These are phyloP conservation scores for Ophiostoma novo-ulmi DNA, from an alignment of 2,329 filamentous ascomycete genomes.

Conservation along the genomic window DNA sequence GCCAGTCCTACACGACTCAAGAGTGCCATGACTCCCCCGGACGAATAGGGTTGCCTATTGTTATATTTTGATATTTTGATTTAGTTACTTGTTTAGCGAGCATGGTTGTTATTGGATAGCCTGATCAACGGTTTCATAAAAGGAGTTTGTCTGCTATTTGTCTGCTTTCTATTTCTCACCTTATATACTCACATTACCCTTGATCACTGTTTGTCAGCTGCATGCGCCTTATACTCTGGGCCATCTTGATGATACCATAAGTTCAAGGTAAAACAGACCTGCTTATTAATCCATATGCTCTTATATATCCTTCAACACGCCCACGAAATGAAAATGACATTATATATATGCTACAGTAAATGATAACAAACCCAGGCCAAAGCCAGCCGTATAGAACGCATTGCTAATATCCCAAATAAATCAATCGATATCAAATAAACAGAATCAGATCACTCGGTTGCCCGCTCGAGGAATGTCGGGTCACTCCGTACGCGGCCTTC, in stretches of 20 bases:
- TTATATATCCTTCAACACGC: not conserved
- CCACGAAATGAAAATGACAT: not conserved
- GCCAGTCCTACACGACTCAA: slow-evolving; percentile 56
- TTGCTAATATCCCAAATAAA: not conserved
- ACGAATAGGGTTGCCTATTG: not conserved
- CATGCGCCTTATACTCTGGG: no score
- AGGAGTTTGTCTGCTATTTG: not conserved
- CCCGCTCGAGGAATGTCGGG: slow-evolving; percentile 78
- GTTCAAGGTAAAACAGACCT: not conserved
- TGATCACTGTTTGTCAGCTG: no score
- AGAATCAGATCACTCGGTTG: slow-evolving; percentile 16
- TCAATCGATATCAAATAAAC: not conserved
- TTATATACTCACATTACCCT: not conserved
- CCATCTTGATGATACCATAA: no score
- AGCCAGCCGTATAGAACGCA: not conserved
- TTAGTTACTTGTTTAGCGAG: slow-evolving; percentile 1
- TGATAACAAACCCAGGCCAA: not conserved
- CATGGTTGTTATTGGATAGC: not conserved
- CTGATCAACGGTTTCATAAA: not conserved
- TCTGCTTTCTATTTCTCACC: not conserved
- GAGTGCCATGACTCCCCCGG: slow-evolving; percentile 39
- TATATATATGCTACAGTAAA: not conserved
- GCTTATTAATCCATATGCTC: not conserved
- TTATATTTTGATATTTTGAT: not conserved
- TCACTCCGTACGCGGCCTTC: slow-evolving; percentile 80